A percentile compares a stretch with the other conserved stretches of the same genome.
Evolutionary conservation across 2,329 filamentous ascomycete species (phyloP).

Genomic region (Neoarthrinium moseri): DNA sequence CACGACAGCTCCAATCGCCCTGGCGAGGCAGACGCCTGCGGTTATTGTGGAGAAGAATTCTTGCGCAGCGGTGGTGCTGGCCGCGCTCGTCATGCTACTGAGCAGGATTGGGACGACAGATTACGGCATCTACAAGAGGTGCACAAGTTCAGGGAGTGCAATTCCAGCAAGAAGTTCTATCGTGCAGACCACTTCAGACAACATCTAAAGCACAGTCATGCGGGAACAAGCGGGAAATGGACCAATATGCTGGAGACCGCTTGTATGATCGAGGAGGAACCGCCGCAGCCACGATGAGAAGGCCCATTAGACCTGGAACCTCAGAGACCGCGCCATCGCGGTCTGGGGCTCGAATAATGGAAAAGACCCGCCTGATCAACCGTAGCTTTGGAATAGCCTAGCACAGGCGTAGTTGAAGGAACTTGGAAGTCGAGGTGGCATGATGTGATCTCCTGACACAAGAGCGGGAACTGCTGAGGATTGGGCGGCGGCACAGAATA

Average conservation of each 20-base stretch:
- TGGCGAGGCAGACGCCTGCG: conserved; percentile 76
- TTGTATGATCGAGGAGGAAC: conserved; percentile 89
- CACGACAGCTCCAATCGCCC: conserved; percentile 72
- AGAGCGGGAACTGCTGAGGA: too few relatives aligned
- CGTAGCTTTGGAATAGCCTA: too few relatives aligned
- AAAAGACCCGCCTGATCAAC: too few relatives aligned
- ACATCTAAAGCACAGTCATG: conserved; percentile 96
- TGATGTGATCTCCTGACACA: too few relatives aligned
- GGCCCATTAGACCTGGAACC: neutral
- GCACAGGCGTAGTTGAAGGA: too few relatives aligned
- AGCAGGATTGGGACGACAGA: conserved; percentile 84
- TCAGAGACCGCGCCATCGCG: neutral
- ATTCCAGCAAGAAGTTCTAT: conserved; percentile 97
- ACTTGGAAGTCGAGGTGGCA: too few relatives aligned
- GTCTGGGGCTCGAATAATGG: too few relatives aligned
- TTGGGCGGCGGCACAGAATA: conserved; percentile 12
- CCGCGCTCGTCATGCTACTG: conserved; percentile 56
- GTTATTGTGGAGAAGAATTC: conserved; percentile 95
- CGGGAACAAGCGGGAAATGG: conserved; percentile 96
- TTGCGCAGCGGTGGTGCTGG: conserved; percentile 44
- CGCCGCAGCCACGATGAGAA: conserved; percentile 45
- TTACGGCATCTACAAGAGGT: conserved; percentile 84
- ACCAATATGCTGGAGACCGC: conserved; percentile 97
- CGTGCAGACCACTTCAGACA: conserved; percentile 97
- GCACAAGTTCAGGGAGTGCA: conserved; percentile 98